Percentiles rank a stretch among this genome's conserved stretches.
phyloP scores from a whole-genome alignment of 495 filamentous ascomycete species.

The Beverwykella pulmonaria region DNA sequence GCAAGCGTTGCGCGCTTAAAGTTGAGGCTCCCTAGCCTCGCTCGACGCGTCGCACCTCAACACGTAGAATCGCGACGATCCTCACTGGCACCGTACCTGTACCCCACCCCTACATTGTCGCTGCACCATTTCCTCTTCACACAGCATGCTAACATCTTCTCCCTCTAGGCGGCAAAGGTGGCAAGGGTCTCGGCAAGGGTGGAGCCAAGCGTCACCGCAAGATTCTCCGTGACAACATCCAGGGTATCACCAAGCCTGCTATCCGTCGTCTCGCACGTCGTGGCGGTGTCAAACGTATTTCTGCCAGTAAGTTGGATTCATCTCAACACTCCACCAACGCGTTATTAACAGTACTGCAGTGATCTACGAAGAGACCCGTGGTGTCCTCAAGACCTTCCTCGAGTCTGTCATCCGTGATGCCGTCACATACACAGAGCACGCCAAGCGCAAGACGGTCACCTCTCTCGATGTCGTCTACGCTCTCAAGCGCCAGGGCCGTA shows the following conservation, averaged over 20 bases:
- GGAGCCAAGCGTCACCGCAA: conserved; percentile 99
- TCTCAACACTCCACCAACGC: conserved; percentile 7
- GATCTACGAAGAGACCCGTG: conserved; percentile 72
- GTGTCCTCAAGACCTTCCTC: conserved; percentile 68
- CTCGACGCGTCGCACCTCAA: conserved; percentile 34
- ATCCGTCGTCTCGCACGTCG: conserved; percentile 68
- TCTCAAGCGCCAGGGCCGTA: conserved; percentile 92
- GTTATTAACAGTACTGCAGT: conserved; percentile 44
- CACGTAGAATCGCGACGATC: conserved; percentile 25
- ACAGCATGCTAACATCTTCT: conserved; percentile 41
- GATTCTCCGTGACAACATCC: conserved; percentile 99
- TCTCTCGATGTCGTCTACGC: conserved; percentile 95
- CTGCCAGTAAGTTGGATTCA: conserved; percentile 51
- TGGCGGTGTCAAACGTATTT: conserved; percentile 69
- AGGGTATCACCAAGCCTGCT: conserved; percentile 75
- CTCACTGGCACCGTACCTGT: neutral
- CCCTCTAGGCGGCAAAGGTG: conserved; percentile 60
- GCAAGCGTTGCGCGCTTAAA: conserved; percentile 22
- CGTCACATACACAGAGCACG: conserved; percentile 97
- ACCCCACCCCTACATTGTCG: conserved; percentile 19
- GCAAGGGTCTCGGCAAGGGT: conserved; percentile 83
- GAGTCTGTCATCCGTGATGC: conserved; percentile 81
- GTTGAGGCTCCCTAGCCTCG: too few species aligned
- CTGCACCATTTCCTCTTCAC: conserved; percentile 18
- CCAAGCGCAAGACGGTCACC: conserved; percentile 97